These are phyloP conservation scores for Penicillium macrosclerotiorum DNA, from an alignment of 495 filamentous ascomycete genomes.

Conservation along the genomic window DNA sequence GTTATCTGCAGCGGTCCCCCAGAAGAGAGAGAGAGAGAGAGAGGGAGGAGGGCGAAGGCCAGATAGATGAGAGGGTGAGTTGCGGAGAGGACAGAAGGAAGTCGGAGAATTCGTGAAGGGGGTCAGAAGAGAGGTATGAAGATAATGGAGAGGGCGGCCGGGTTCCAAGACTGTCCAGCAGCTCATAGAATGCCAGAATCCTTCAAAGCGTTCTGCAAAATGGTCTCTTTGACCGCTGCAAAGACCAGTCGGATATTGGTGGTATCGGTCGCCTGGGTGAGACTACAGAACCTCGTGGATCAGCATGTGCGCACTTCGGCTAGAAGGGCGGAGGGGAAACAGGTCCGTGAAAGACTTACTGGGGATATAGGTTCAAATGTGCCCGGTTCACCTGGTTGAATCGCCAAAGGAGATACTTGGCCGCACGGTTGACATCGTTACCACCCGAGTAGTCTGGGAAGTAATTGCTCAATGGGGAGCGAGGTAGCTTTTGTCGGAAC, in stretches of 20 bases:
- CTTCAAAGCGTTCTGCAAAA: conserved; percentile 95
- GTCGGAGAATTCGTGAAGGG: conserved; percentile 4
- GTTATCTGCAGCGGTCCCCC: conserved; percentile 5
- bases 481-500: conserved; percentile 88
- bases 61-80: conserved; percentile 2
- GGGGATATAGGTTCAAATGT: conserved; percentile 93
- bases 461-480: conserved; percentile 86
- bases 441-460: conserved; percentile 98
- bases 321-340: conserved; percentile 1
- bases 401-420: conserved; percentile 96
- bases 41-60: too few species aligned
- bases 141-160: neutral
- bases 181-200: conserved; percentile 89
- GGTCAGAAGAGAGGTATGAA: neutral
- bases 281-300: too few species aligned
- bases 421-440: conserved; percentile 94
- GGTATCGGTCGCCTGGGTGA: conserved; percentile 98
- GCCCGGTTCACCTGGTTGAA: conserved; percentile 98
- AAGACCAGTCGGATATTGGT: conserved; percentile 98
- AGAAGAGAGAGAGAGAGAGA: conserved; percentile 5
- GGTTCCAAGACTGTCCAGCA: neutral
- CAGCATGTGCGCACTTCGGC: too few species aligned
- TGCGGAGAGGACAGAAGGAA: too few species aligned
- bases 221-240: conserved; percentile 97
- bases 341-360: conserved; percentile 64